These are phyloP conservation scores for Globisporangium abappressorium DNA, from an alignment of 352 stramenopile species.

Conservation along the genomic window DNA sequence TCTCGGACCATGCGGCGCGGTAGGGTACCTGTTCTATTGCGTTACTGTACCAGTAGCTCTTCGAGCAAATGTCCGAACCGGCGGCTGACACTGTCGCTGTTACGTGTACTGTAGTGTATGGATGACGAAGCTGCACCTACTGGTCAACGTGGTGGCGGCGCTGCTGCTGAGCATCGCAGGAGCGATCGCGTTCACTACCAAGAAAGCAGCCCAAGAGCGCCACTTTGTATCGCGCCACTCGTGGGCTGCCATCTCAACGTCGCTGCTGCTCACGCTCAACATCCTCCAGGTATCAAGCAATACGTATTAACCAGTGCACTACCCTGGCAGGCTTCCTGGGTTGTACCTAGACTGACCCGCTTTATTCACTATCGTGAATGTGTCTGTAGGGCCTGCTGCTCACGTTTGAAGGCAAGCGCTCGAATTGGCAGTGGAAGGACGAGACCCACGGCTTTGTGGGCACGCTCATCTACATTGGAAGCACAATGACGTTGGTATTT, in stretches of 20 bases:
- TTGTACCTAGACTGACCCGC: neutral
- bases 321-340: neutral
- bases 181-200: slow-evolving; percentile 33
- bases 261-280: slow-evolving; percentile 60
- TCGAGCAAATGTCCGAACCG: too few species aligned
- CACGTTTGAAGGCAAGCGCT: slow-evolving; percentile 45
- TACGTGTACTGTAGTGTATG: slow-evolving; percentile 27
- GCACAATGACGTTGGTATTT: slow-evolving; percentile 40
- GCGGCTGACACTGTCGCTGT: neutral
- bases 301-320: neutral
- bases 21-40: slow-evolving; percentile 11
- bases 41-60: too few species aligned
- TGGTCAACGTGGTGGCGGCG: slow-evolving; percentile 39
- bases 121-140: slow-evolving; percentile 56
- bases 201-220: slow-evolving; percentile 22
- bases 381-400: slow-evolving; percentile 42
- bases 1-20: slow-evolving; percentile 36
- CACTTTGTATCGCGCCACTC: slow-evolving; percentile 54
- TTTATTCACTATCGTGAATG: neutral
- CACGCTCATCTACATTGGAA: slow-evolving; percentile 54
- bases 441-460: slow-evolving; percentile 65
- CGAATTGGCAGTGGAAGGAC: slow-evolving; percentile 75
- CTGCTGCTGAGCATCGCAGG: slow-evolving; percentile 39
- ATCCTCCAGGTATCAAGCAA: slow-evolving; percentile 37
- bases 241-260: slow-evolving; percentile 49